These are phyloP conservation scores for Magnaporthales sp. DNA, from an alignment of 2,329 filamentous ascomycete species.

Conservation along the genomic window DNA sequence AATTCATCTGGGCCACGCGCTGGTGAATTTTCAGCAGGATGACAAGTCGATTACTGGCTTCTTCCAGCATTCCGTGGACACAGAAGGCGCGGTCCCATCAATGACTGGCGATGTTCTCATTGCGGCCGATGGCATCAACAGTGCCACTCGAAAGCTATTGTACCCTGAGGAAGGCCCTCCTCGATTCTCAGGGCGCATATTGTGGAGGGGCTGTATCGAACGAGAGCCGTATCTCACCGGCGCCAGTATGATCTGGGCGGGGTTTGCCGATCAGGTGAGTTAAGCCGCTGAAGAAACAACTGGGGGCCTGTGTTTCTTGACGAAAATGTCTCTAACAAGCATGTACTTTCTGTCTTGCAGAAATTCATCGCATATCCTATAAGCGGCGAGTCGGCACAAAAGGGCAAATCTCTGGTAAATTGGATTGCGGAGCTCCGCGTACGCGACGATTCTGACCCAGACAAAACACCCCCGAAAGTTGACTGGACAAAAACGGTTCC, in stretches of 20 bases:
- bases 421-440: neutral
- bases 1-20: neutral
- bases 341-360: neutral
- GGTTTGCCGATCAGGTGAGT: neutral
- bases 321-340: neutral
- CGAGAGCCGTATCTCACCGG: neutral
- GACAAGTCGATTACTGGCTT: neutral
- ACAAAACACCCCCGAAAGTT: neutral
- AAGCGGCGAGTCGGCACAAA: neutral
- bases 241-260: neutral
- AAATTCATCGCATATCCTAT: slow-evolving; percentile 1
- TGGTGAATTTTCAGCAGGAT: neutral
- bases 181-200: neutral
- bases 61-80: neutral
- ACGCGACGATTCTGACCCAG: neutral
- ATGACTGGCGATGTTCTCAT: neutral
- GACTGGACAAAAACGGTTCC: neutral
- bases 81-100: neutral
- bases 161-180: neutral
- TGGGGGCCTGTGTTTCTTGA: neutral
- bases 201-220: neutral
- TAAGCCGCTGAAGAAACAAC: neutral
- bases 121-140: neutral
- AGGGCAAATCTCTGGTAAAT: neutral
- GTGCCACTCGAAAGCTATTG: neutral